phyloP scores from a whole-genome alignment of 148 eudicot genomes.

The Linanthus parryae region DNA sequence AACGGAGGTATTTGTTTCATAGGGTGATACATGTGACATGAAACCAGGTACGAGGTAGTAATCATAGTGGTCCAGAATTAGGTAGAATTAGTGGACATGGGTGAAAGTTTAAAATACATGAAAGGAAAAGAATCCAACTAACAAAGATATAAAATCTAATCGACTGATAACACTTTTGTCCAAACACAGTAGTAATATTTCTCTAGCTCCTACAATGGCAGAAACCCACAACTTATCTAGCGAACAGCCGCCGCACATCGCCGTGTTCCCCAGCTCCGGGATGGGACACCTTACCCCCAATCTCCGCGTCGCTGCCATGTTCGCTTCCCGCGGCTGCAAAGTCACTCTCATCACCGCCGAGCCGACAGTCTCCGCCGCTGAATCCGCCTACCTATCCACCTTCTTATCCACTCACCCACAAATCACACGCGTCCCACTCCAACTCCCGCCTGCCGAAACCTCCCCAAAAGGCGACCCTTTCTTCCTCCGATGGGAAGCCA shows the following conservation, averaged over 20 bases:
- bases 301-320: slow-evolving; percentile 48
- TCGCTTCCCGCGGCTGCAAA: slow-evolving; percentile 18
- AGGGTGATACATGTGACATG: too few species aligned
- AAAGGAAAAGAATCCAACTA: too few species aligned
- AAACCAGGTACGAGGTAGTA: too few species aligned
- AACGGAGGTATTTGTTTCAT: too few species aligned
- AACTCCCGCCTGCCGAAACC: slow-evolving; percentile 17
- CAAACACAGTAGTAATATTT: too few species aligned
- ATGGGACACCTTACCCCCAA: slow-evolving; percentile 58
- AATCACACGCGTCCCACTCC: slow-evolving; percentile 24
- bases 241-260: slow-evolving; percentile 32
- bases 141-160: too few species aligned
- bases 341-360: slow-evolving; percentile 26
- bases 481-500: slow-evolving; percentile 24
- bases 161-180: too few species aligned
- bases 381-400: slow-evolving; percentile 20
- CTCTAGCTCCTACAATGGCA: too few species aligned
- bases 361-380: slow-evolving; percentile 34
- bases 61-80: too few species aligned
- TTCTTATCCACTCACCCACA: slow-evolving; percentile 35
- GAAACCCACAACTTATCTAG: too few species aligned
- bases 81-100: too few species aligned
- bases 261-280: slow-evolving; percentile 46
- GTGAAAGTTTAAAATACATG: too few species aligned
- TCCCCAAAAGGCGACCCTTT: slow-evolving; percentile 26